phyloP scores from a whole-genome alignment of 805 yeast genomes.

The Yamadazyma kitorensis region DNA sequence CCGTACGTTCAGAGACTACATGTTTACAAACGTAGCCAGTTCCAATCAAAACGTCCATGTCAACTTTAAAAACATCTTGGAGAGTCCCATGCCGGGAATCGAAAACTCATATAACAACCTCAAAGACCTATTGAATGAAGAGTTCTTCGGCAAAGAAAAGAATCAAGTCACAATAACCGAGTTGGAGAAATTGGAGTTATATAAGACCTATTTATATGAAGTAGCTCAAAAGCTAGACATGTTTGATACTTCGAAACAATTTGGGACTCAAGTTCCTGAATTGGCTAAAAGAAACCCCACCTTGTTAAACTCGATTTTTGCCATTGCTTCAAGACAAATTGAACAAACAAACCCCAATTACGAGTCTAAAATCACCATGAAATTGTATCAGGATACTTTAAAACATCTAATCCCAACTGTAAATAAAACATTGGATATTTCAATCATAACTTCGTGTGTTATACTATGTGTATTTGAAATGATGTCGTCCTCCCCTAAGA shows the following conservation, averaged over 20 bases:
- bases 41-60: slow-evolving; percentile 7
- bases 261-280: slow-evolving; percentile 21
- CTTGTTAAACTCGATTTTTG: slow-evolving; percentile 25
- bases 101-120: slow-evolving; percentile 4
- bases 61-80: slow-evolving; percentile 1
- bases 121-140: slow-evolving; percentile 12
- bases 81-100: slow-evolving; percentile 10
- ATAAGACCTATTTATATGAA: slow-evolving; percentile 33
- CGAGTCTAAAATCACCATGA: slow-evolving; percentile 22
- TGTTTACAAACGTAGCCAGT: slow-evolving; percentile 31
- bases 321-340: slow-evolving; percentile 30
- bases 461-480: slow-evolving; percentile 42
- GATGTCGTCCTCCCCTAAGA: slow-evolving; percentile 35
- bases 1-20: slow-evolving; percentile 35
- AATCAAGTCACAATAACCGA: slow-evolving; percentile 4
- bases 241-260: slow-evolving; percentile 32
- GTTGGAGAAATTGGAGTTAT: slow-evolving; percentile 24
- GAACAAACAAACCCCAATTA: slow-evolving; percentile 24
- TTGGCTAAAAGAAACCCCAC: slow-evolving; percentile 11
- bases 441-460: slow-evolving; percentile 36
- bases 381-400: slow-evolving; percentile 31
- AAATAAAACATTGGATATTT: slow-evolving; percentile 23
- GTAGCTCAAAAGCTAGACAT: slow-evolving; percentile 40
- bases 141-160: neutral
- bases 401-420: slow-evolving; percentile 32